These are phyloP conservation scores for Camellia granthamiana DNA, from an alignment of 148 eudicot species.

Conservation along the genomic window DNA sequence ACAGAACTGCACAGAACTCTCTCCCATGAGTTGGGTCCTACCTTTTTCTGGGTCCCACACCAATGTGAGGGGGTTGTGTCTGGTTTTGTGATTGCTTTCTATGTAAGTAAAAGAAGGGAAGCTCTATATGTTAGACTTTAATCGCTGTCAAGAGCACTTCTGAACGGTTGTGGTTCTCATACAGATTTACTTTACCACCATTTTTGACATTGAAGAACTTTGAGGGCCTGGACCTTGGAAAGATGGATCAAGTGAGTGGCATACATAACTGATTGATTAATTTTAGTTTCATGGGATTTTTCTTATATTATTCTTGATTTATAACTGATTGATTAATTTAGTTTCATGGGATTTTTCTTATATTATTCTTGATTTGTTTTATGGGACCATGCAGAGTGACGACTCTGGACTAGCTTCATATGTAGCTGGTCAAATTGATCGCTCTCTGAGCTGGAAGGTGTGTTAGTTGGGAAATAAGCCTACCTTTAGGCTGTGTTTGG, in stretches of 20 bases:
- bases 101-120: not conserved
- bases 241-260: conserved; percentile 79
- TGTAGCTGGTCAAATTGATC: conserved; percentile 96
- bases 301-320: conserved; percentile 3
- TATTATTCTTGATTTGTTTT: conserved; percentile 7
- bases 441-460: conserved; percentile 96
- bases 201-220: conserved; percentile 87
- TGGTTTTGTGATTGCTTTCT: too few species aligned
- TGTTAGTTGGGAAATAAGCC: conserved; percentile 6
- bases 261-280: not conserved
- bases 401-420: conserved; percentile 97
- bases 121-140: not conserved
- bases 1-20: too few species aligned
- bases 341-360: not conserved
- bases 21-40: too few species aligned
- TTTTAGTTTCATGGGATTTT: not conserved
- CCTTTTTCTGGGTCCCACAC: too few species aligned
- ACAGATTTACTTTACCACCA: conserved; percentile 86
- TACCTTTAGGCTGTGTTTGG: not conserved
- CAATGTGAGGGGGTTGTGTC: too few species aligned
- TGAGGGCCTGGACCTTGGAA: conserved; percentile 94
- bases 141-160: not conserved
- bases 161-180: conserved; percentile 1
- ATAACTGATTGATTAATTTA: not conserved
- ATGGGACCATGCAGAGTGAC: conserved; percentile 42